These are phyloP conservation scores for Quercus dentata DNA, from an alignment of 306 rosid species.

Conservation along the genomic window DNA sequence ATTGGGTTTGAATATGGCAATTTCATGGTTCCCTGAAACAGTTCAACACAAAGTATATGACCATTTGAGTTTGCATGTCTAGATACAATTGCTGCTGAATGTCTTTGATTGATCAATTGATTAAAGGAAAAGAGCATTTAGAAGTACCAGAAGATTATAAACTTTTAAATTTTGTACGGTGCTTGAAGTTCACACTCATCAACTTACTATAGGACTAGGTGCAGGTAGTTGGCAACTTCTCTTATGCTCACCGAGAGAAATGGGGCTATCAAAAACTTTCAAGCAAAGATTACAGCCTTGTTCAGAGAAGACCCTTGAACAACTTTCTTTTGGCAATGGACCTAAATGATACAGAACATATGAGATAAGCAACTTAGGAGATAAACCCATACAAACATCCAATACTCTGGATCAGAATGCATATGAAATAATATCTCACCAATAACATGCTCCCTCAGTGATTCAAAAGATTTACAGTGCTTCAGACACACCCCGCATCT, in stretches of 20 bases:
- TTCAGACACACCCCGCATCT: slow-evolving; percentile 62
- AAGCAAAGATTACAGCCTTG: slow-evolving; percentile 72
- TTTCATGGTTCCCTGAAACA: slow-evolving; percentile 51
- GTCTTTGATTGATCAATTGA: slow-evolving; percentile 7
- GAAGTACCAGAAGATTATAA: background rate
- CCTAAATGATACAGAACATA: slow-evolving; percentile 39
- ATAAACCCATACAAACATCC: background rate
- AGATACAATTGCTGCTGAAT: slow-evolving; percentile 8
- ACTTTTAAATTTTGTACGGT: background rate
- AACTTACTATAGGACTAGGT: slow-evolving; percentile 54
- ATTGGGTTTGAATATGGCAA: slow-evolving; percentile 23
- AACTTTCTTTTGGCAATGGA: slow-evolving; percentile 51
- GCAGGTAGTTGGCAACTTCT: slow-evolving; percentile 41
- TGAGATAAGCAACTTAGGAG: background rate
- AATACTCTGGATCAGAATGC: slow-evolving; percentile 6
- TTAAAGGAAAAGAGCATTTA: background rate
- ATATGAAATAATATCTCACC: slow-evolving; percentile 38
- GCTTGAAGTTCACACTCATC: slow-evolving; percentile 4
- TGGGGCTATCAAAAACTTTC: slow-evolving; percentile 37
- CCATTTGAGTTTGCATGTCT: slow-evolving; percentile 1
- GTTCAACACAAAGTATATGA: slow-evolving; percentile 18
- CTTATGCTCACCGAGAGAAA: slow-evolving; percentile 51
- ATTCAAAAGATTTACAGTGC: slow-evolving; percentile 81
- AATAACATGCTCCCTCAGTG: slow-evolving; percentile 69
- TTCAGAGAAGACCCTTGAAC: slow-evolving; percentile 45